Evolutionary conservation across 2,329 filamentous ascomycete genomes (phyloP), one percentile per base, ranked within the genome.

Genomic region (Sarocladium kiliense): DNA sequence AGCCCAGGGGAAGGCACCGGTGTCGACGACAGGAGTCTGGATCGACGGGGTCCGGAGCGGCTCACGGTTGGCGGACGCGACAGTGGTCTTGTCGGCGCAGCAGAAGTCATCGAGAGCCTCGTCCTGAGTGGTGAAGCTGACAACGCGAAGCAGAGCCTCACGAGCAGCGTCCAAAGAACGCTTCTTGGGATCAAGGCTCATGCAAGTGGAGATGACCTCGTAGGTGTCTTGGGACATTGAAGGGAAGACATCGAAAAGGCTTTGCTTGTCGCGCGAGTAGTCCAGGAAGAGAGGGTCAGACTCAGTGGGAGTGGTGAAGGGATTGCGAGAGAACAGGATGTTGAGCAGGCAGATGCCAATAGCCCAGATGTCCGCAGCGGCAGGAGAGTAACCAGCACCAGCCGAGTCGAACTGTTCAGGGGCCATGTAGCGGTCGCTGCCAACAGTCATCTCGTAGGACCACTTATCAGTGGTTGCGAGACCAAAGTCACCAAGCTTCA

Each of bases 211-310:
- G 71, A 99, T 85, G 62, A 99, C 90, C 71, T 97, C 91, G 66
- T 89, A 99, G 0, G 94, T 97, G 71, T 99, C 94, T 71, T 96
- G 91, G 51, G 93, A 97, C 93, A 99, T 96, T 71, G 89, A 92
- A 37, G 94, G 92, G 72, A 99, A 99, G 65, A 97, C 90, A 70
- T 99, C 94, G 69, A 99, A 99, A 56, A 99, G 83, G 39, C 89
- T 95, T 72, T 97, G 92, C 71, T 91, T 91, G 74, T 99, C 93
- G 57, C 89, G 86, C 53, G 87, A 89, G 69, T 95, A 99, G 72
- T 99, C 94, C 59, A 91, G 80, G 74, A 96, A 99, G 51, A 99
- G 77, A 12, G 91, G 88, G 66, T 99, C 94, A n/a, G 88, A 86
- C 71, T 91, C 86, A 1, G 90, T 91, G 1, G 94, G 94, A 2